Evolutionary conservation across 1,139 yeast species (phyloP).

Genomic region (Debaryomyces fabryi): DNA sequence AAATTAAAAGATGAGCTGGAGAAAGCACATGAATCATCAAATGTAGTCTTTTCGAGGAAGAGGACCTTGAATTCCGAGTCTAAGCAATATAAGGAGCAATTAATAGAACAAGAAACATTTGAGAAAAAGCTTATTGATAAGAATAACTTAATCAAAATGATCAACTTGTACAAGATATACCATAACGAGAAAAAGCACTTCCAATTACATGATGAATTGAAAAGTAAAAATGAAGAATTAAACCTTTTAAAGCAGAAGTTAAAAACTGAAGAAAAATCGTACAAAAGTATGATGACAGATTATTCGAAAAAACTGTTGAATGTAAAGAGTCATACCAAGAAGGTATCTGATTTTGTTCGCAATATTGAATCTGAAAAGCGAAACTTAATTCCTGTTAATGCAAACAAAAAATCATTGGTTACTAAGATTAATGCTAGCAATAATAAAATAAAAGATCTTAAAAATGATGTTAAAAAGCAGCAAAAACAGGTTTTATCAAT

Average conservation of each 20-base stretch:
- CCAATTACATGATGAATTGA: constrained; percentile 27
- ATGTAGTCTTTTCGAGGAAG: constrained; percentile 69
- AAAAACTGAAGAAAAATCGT: constrained; percentile 26
- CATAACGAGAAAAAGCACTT: constrained; percentile 60
- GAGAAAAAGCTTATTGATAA: constrained; percentile 58
- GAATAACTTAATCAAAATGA: constrained; percentile 46
- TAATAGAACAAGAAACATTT: constrained; percentile 70
- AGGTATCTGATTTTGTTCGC: constrained; percentile 39
- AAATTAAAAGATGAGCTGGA: constrained; percentile 65
- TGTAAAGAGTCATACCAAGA: constrained; percentile 42
- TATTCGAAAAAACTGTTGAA: constrained; percentile 52
- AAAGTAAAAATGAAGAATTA: constrained; percentile 30
- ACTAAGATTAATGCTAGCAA: constrained; percentile 52
- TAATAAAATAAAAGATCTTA: constrained; percentile 55
- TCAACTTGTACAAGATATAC: constrained; percentile 66
- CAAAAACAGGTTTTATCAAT: constrained; percentile 41
- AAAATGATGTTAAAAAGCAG: constrained; percentile 58
- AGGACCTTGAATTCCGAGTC: constrained; percentile 76
- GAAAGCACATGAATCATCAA: constrained; percentile 64
- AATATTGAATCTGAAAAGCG: constrained; percentile 50
- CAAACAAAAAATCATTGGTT: constrained; percentile 52
- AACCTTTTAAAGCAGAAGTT: constrained; percentile 30
- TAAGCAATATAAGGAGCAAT: constrained; percentile 77
- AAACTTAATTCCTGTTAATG: constrained; percentile 57
- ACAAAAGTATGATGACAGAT: constrained; percentile 39